Evolutionary conservation across 2,329 filamentous ascomycete species (phyloP).

Genomic region (Amauroascus niger): DNA sequence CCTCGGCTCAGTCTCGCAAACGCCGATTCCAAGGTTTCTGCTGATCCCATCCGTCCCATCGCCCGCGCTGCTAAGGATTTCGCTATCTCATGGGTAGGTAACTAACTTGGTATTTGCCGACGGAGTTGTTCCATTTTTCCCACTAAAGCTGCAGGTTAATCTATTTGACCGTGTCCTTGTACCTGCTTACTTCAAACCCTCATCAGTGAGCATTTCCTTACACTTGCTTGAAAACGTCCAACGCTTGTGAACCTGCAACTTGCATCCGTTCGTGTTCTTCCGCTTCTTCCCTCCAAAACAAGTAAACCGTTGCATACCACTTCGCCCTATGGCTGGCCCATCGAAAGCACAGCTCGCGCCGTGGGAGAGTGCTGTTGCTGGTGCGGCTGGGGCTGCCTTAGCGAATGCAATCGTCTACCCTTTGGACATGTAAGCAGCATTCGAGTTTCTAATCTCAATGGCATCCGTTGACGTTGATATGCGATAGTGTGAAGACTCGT

Average conservation of each 20-base stretch:
- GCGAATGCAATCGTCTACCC: slow-evolving; percentile 95
- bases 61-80: background rate
- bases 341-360: slow-evolving; percentile 68
- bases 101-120: slow-evolving; percentile 1
- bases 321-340: slow-evolving; percentile 42
- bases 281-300: background rate
- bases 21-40: slow-evolving; percentile 9
- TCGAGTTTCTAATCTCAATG: background rate
- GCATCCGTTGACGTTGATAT: background rate
- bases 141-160: background rate
- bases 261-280: background rate
- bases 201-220: background rate
- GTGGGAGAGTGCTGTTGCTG: slow-evolving; percentile 87
- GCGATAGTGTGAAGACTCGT: slow-evolving; percentile 79
- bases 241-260: no score
- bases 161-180: background rate
- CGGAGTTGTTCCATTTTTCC: slow-evolving; percentile 1
- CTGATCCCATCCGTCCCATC: background rate
- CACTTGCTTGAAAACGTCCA: no score
- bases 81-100: background rate
- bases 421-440: slow-evolving; percentile 70
- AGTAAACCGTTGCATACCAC: background rate
- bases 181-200: background rate
- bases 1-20: slow-evolving; percentile 13
- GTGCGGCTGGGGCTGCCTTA: slow-evolving; percentile 83